Percentiles rank a stretch among this genome's conserved stretches.
phyloP scores from a whole-genome alignment of 371 early-diverging fungal species.

The Coemansia sp. region DNA sequence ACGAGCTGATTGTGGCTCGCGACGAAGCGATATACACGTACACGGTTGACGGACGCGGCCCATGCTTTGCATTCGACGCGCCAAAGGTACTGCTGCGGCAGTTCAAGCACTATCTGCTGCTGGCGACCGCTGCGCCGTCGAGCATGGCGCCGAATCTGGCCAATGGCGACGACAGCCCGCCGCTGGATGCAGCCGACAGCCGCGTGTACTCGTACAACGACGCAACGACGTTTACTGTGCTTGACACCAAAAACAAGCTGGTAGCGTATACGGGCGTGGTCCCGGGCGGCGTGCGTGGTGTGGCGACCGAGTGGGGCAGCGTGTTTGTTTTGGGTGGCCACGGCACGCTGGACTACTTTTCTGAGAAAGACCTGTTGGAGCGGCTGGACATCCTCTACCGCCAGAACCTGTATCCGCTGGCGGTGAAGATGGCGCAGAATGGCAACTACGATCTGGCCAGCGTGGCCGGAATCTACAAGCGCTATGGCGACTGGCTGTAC shows the following conservation, averaged over 20 bases:
- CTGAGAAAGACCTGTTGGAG: conserved; percentile 84
- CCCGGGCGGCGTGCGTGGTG: conserved; percentile 63
- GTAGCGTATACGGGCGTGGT: conserved; percentile 77
- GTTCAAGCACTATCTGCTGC: conserved; percentile 45
- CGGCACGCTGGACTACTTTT: conserved; percentile 76
- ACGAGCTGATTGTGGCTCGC: conserved; percentile 79
- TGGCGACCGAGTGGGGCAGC: conserved; percentile 86
- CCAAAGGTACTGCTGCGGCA: conserved; percentile 44
- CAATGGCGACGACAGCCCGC: conserved; percentile 51
- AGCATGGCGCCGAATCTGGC: conserved; percentile 50
- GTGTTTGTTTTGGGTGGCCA: conserved; percentile 81
- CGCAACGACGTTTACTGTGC: conserved; percentile 71
- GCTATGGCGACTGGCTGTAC: conserved; percentile 92
- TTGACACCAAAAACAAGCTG: conserved; percentile 88
- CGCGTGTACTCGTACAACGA: conserved; percentile 39
- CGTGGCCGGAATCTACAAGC: conserved; percentile 86
- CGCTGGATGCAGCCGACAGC: conserved; percentile 26
- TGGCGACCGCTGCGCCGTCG: conserved; percentile 50
- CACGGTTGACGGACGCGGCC: conserved; percentile 87
- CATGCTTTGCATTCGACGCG: conserved; percentile 87
- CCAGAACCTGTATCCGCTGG: conserved; percentile 83
- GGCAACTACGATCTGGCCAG: conserved; percentile 64
- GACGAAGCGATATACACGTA: conserved; percentile 93
- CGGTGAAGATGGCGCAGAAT: conserved; percentile 79
- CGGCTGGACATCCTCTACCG: conserved; percentile 86